Evolutionary conservation across 2,329 filamentous ascomycete species (phyloP).

Genomic region (Nemania diffusa): DNA sequence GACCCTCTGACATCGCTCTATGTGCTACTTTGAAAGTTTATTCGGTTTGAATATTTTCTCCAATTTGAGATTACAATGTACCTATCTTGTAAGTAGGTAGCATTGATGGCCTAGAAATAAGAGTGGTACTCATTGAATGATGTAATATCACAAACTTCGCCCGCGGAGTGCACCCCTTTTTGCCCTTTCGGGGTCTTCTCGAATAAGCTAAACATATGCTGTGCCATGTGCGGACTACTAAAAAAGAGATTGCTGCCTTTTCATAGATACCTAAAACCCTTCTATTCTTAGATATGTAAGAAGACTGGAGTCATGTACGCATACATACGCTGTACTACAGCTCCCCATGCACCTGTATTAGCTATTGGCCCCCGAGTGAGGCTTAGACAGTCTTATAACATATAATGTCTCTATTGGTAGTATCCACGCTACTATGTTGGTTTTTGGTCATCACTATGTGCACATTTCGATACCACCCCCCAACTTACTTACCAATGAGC

Average conservation of each 20-base stretch:
- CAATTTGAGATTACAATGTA: not conserved
- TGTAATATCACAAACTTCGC: not conserved
- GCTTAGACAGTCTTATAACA: constrained; percentile 15
- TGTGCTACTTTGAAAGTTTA: not conserved
- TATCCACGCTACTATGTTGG: not conserved
- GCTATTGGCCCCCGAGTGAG: constrained; percentile 20
- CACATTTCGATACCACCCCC: not conserved
- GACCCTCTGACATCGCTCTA: not conserved
- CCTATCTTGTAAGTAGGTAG: too few relatives aligned
- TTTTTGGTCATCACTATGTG: not conserved
- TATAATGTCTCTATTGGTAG: constrained; percentile 12
- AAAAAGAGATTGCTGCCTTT: constrained; percentile 1
- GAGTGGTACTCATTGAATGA: not conserved
- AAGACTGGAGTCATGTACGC: not conserved
- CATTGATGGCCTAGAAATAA: not conserved
- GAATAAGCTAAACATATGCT: not conserved
- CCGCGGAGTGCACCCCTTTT: not conserved
- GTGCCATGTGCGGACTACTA: not conserved
- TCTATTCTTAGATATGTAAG: constrained; percentile 38
- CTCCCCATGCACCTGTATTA: not conserved
- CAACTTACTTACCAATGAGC: not conserved
- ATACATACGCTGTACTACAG: constrained; percentile 5
- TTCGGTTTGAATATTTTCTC: not conserved
- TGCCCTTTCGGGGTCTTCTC: not conserved
- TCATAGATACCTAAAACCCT: not conserved